Base-by-base conservation (phyloP, 768 basidiomycete species). In the Boletellus emodensis region DNA sequence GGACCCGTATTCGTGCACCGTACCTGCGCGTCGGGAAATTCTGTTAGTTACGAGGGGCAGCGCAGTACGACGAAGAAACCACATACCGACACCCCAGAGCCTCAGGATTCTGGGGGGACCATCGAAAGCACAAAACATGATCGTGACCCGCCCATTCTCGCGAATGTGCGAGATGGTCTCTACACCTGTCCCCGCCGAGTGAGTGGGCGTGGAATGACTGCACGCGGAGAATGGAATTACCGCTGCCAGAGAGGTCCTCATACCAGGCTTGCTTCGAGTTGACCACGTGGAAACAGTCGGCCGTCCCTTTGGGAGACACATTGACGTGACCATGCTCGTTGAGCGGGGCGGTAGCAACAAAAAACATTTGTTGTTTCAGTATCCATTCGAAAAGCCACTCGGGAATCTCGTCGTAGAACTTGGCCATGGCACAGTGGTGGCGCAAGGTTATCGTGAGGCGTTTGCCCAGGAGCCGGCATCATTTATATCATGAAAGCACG, bases 261-360 rank as follows among this genome's bases (percentile, higher is more conserved):
- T 88, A 89, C 84, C 84, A 88, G 7, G 84, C 83, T 47, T 67
- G 71, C 44, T 70, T 76, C 8, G 75, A 64, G 52, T 81, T 71
- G 18, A 77, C 72, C 41, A 87, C 62, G 54, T 82, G 83, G 61
- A 89, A 85, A 8, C 78, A 80, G 28, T 81, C 80, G 48, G 75
- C 70, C n/a, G 80, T 72, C 22, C 83, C 82, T 61, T 89, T 87
- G 1, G 86, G 84, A 1, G 84, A 86, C 2, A 88, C 55, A 51
- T 87, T 87, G 50, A 89, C 67, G 43, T 82, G 81, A 0, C 83
- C 85, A 1, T 78, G 72, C 0, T 60, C 61, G 9, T 67, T 70
- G 9, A 86, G 76, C 12, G 85, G 86, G 1, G 84, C 82, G 2
- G 82, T 78, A 0, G 83, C 84, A 5, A 87, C 84, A 78, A 82